Base-by-base conservation (phyloP, 1,284 basidiomycete genomes). In the Hymenochaete sp. region DNA sequence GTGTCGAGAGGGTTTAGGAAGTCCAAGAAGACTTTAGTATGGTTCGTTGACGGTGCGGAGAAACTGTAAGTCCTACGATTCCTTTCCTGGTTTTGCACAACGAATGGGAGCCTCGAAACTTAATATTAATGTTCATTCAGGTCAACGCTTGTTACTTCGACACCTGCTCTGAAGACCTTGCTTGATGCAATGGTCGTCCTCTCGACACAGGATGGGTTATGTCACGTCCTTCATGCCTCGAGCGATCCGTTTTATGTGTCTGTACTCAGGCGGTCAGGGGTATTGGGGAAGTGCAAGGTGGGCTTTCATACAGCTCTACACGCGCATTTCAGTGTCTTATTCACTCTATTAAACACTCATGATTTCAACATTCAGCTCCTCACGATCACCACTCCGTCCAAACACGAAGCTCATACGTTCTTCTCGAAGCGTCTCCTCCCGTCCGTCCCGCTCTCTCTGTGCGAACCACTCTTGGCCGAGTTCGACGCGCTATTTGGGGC, bases 241-340 rank as follows among this genome's bases (percentile, higher is more conserved):
- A 84, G 79, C 55, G 86, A 90, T 52, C 79, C 85, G 0, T 88
- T 89, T 63, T 89, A 87, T 59, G 82, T 85, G 56, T 83, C 79
- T 24, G 89, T 82, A 82, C 67, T 85, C 32, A 69, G 82, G 48
- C 80, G 82, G 55, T 64, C 84, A 44, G 83, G 82, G 51, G 71
- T 85, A 38, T 80, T 82, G 70, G 82, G 84, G 55, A 82, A 87
- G 57, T 87, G 84, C 67, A 86, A 82, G 67, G 79, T 80, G 27
- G 19, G 36, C 14, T 19, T 11, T 6, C 26, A 21, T 32, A n/a
- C 9, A 31, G 28, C 28, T 31, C 28, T n/a, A 35, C 13, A n/a
- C 21, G 14, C 21, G 5, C 32, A 6, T 6, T n/a, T 35, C 21
- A 35, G 5, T 16, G 5, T 5, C 4, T 28, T 16, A n/a, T n/a